phyloP scores from a whole-genome alignment of 1,284 basidiomycete species.

The Boletus hoseneyae region DNA sequence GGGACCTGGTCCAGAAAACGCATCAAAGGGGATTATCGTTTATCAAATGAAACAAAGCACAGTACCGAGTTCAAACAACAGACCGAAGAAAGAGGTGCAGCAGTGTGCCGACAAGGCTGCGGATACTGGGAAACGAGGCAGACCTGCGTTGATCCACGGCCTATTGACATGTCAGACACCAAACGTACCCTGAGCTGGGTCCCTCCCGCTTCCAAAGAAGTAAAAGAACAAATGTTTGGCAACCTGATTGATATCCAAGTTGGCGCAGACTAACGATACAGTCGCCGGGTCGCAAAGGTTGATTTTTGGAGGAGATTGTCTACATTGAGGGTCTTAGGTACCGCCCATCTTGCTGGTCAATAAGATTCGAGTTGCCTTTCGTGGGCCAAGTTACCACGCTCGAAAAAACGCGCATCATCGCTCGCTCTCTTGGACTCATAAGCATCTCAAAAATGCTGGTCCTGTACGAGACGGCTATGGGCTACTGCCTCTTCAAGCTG shows the following conservation, averaged over 20 bases:
- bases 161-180: no score
- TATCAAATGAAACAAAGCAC: neutral
- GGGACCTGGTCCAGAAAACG: conserved; percentile 40
- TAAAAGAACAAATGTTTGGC: conserved; percentile 78
- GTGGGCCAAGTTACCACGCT: conserved; percentile 30
- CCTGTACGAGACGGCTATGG: conserved; percentile 82
- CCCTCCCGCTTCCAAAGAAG: conserved; percentile 75
- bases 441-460: conserved; percentile 63
- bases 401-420: conserved; percentile 26
- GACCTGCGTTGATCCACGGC: conserved; percentile 58
- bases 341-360: neutral
- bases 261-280: conserved; percentile 46
- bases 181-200: conserved; percentile 41
- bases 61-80: conserved; percentile 66
- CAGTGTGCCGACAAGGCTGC: conserved; percentile 20
- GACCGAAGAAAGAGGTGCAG: conserved; percentile 59
- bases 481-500: conserved; percentile 98
- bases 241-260: conserved; percentile 50
- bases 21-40: conserved; percentile 18
- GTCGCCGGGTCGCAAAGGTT: conserved; percentile 41
- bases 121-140: conserved; percentile 19
- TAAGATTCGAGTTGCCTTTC: conserved; percentile 17
- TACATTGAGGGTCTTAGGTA: conserved; percentile 10
- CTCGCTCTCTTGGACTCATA: conserved; percentile 1
- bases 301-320: conserved; percentile 23